Evolutionary conservation across 331 rosid genomes (phyloP).

Genomic region (Cucumis variabilis): DNA sequence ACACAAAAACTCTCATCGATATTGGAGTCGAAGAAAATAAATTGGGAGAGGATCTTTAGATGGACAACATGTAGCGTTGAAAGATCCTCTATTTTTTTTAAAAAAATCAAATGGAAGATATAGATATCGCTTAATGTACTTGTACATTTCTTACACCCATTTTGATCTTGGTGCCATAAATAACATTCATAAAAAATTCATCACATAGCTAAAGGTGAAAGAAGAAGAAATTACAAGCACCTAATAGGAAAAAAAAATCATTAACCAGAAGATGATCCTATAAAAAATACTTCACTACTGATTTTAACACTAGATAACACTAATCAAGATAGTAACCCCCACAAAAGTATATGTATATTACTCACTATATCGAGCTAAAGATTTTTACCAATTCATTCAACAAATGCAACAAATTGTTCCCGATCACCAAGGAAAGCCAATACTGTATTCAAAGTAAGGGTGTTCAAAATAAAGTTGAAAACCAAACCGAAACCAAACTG

Average conservation of each 20-base stretch:
- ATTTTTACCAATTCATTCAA: slow-evolving; percentile 97
- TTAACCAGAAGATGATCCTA: background rate
- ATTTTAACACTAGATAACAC: background rate
- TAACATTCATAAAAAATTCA: slow-evolving; percentile 18
- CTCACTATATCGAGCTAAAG: slow-evolving; percentile 97
- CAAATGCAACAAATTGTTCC: slow-evolving; percentile 69
- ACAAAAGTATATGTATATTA: slow-evolving; percentile 34
- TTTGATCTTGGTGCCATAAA: background rate
- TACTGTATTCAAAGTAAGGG: slow-evolving; percentile 86
- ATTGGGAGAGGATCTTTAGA: too few species aligned
- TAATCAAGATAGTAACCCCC: slow-evolving; percentile 22
- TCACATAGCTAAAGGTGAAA: slow-evolving; percentile 11
- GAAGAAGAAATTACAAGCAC: background rate
- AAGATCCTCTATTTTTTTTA: too few species aligned
- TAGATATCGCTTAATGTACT: too few species aligned
- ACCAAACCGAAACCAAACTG: too few species aligned
- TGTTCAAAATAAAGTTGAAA: too few species aligned
- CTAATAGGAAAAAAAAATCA: background rate
- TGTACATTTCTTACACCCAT: background rate
- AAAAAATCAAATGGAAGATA: too few species aligned
- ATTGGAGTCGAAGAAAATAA: too few species aligned
- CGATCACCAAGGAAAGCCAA: slow-evolving; percentile 91
- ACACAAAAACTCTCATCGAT: too few species aligned
- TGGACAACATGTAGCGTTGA: too few species aligned
- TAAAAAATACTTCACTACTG: background rate